Percentiles rank a stretch among this genome's conserved stretches.
Conservation (phyloP, 495 filamentous ascomycete species). For the Podospora anserina region DNA sequence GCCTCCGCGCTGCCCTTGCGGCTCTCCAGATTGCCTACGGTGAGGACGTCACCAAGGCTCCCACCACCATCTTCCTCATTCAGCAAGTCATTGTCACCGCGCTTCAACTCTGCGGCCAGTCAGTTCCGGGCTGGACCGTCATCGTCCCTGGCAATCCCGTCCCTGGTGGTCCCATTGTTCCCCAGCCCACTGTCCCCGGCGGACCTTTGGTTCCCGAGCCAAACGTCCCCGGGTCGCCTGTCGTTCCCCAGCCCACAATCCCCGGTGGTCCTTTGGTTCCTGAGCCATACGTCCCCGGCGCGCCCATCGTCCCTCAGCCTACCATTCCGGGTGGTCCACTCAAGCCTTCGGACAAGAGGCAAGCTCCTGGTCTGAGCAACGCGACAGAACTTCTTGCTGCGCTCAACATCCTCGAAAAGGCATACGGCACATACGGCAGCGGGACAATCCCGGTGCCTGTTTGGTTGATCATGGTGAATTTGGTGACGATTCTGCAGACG, state of each 20-base stretch:
- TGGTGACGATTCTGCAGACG: slow-evolving; percentile 23
- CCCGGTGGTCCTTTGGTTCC: slow-evolving; percentile 26
- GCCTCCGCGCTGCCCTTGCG: slow-evolving; percentile 22
- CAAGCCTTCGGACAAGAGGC: slow-evolving; percentile 12
- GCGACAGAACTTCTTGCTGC: slow-evolving; percentile 19
- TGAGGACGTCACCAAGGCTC: slow-evolving; percentile 17
- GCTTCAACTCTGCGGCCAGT: slow-evolving; percentile 25
- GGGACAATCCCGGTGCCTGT: slow-evolving; percentile 22
- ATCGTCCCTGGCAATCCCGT: slow-evolving; percentile 31
- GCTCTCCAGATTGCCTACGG: slow-evolving; percentile 24
- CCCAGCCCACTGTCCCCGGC: slow-evolving; percentile 34
- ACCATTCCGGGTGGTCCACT: slow-evolving; percentile 27
- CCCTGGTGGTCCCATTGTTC: slow-evolving; percentile 30
- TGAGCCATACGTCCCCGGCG: slow-evolving; percentile 31
- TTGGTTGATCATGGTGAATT: slow-evolving; percentile 21
- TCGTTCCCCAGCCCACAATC: slow-evolving; percentile 6
- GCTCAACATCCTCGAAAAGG: slow-evolving; percentile 20
- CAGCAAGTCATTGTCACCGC: slow-evolving; percentile 27
- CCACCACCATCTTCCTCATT: slow-evolving; percentile 21
- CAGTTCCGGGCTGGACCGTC: slow-evolving; percentile 25
- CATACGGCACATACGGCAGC: slow-evolving; percentile 21
- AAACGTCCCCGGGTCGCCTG: slow-evolving; percentile 14
- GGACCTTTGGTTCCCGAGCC: slow-evolving; percentile 24
- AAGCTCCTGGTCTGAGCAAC: slow-evolving; percentile 6
- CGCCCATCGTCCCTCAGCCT: slow-evolving; percentile 29